Base-by-base conservation (phyloP, 257 asterid species). In the Jacaranda mimosifolia region DNA sequence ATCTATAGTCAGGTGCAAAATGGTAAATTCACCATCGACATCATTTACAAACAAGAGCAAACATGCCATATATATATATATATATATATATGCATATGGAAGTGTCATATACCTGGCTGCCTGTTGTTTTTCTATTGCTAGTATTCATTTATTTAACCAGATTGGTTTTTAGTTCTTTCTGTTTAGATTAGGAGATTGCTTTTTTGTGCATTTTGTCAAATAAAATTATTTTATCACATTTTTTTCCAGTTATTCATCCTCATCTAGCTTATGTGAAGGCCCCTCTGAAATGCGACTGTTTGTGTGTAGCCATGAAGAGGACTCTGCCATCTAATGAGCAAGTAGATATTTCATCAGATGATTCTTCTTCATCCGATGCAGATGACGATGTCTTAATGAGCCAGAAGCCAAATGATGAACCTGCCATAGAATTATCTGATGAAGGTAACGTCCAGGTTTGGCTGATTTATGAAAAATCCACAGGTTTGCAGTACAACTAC, bases 341-440 rank as follows among this genome's bases (percentile, higher is more conserved):
- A 63, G 92, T 91, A 7, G 89, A 83, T 52, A 88, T 91, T 78
- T 91, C 88, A 62, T 84, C 92, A 5, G 89, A 84, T 63, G 91
- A 89, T 48, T 87, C 92, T 43, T 87, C 90, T 63, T 85, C 85
- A 67, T 84, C 88, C 60, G 92, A 83, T 75, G 81, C 74, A 52
- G 91, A 87, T 53, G 53, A 11, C 21, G 86, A 81, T 40, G 74
- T 9, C 56, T n/a, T 43, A 39, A 79, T 62, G 73, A 52, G 3
- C 53, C 62, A 79, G 63, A 82, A 80, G 71, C 57, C 26, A 40
- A 69, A 51, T 63, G 84, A 64, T 38, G 83, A 81, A 72, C 89
- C 84, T 64, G 19, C 77, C 45, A 4, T 60, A n/a, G 86, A 63
- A 72, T 42, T 79, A 53, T 79, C 84, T 51, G 6, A 86, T 57